Evolutionary conservation across 345 rosid species (phyloP).

Genomic region (Arabidopsis thaliana): TAIR10.1 NC_003074.8:3544001-3544500

Average conservation of each 20-base stretch:
- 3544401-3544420: constrained; percentile 1
- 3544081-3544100: background rate
- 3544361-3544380: background rate
- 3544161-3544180: background rate
- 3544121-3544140: background rate
- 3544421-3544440: background rate
- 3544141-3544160: background rate
- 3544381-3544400: background rate
- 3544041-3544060: background rate
- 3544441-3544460: too few relatives aligned
- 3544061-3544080: background rate
- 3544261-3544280: constrained; percentile 47
- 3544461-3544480: too few relatives aligned
- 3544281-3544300: constrained; percentile 50
- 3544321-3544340: constrained; percentile 22
- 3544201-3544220: background rate
- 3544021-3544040: too few relatives aligned
- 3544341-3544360: constrained; percentile 1
- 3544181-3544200: background rate
- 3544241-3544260: constrained; percentile 31
- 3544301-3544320: constrained; percentile 51
- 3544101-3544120: background rate
- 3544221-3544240: background rate
- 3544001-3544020: background rate
- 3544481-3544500: too few relatives aligned